These are phyloP conservation scores for Nidula niveotomentosa DNA, from an alignment of 1,284 basidiomycete genomes.

Conservation along the genomic window DNA sequence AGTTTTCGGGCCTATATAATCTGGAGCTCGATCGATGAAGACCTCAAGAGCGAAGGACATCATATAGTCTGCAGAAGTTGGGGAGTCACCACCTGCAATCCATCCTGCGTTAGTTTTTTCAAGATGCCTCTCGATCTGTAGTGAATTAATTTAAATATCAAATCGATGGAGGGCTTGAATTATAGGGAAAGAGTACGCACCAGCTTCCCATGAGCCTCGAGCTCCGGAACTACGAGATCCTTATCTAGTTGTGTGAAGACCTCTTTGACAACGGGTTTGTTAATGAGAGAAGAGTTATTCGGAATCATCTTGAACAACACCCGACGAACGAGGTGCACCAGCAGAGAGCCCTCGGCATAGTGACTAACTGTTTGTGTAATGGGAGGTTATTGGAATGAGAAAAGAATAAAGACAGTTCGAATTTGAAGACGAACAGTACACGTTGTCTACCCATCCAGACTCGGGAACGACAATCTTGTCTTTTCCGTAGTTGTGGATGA, in stretches of 20 bases:
- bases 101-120: conserved; percentile 23
- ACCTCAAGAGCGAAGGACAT: conserved; percentile 36
- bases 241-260: conserved; percentile 26
- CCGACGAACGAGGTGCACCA: conserved; percentile 34
- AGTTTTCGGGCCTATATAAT: conserved; percentile 19
- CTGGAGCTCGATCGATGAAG: conserved; percentile 9
- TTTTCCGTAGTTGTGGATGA: conserved; percentile 42
- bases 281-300: conserved; percentile 25
- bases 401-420: neutral
- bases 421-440: conserved; percentile 32
- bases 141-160: neutral
- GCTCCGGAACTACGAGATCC: conserved; percentile 24
- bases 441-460: conserved; percentile 34
- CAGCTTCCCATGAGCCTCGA: conserved; percentile 27
- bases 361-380: conserved; percentile 26
- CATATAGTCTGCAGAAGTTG: conserved; percentile 40
- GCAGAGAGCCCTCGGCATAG: conserved; percentile 39
- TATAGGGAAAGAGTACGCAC: conserved; percentile 16
- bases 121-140: conserved; percentile 35
- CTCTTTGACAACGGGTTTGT: conserved; percentile 28
- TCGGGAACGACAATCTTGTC: conserved; percentile 33
- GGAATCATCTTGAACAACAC: conserved; percentile 30
- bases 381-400: neutral
- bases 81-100: conserved; percentile 35
- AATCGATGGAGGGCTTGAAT: neutral